Conservation (phyloP, 2,329 filamentous ascomycete species). For the Seiridium cupressi region DNA sequence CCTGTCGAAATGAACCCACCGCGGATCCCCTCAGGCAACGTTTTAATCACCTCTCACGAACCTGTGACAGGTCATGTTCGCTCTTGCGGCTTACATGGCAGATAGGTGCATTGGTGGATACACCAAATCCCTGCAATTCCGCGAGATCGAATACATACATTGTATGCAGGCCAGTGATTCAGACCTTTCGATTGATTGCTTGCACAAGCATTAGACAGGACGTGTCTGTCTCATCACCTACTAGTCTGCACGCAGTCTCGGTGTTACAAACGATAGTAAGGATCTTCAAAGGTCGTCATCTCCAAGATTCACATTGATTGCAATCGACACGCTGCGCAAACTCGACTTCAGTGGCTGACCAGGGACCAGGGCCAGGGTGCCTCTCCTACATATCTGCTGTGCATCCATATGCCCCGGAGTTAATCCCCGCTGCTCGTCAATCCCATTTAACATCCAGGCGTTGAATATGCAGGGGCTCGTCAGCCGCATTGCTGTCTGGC, state of each 20-base stretch:
- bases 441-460: background rate
- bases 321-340: background rate
- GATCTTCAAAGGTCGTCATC: background rate
- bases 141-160: background rate
- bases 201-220: too few species aligned
- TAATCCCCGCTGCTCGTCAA: background rate
- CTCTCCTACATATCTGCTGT: background rate
- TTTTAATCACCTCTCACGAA: background rate
- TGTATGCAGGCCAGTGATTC: too few species aligned
- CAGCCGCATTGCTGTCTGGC: background rate
- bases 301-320: constrained; percentile 6
- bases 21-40: background rate
- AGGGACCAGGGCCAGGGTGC: background rate
- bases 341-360: background rate
- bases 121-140: background rate
- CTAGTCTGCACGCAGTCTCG: background rate
- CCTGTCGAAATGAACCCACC: background rate
- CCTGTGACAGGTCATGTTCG: background rate
- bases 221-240: background rate
- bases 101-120: background rate
- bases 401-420: background rate
- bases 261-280: background rate
- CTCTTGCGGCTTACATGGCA: background rate
- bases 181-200: too few species aligned
- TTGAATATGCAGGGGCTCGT: background rate